Evolutionary conservation across 306 rosid species (phyloP).

Genomic region (Chamaecrista fasciculata): DNA sequence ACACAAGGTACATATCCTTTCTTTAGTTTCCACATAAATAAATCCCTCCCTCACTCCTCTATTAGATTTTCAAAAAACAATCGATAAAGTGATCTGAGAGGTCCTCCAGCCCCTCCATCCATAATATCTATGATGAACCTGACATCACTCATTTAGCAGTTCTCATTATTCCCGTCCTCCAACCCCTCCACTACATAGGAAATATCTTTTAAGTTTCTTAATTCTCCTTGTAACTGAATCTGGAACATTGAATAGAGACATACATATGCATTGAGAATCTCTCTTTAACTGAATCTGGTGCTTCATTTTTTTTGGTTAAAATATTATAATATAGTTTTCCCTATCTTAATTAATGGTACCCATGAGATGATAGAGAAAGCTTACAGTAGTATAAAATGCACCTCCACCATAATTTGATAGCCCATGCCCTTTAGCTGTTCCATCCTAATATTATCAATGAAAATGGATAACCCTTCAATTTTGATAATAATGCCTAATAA

Average conservation of each 20-base stretch:
- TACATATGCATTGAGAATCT: not conserved
- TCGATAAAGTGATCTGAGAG: not conserved
- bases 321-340: not conserved
- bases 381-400: slow-evolving; percentile 62
- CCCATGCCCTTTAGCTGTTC: slow-evolving; percentile 47
- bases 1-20: not conserved
- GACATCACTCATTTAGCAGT: not conserved
- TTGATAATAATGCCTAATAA: not conserved
- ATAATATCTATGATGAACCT: not conserved
- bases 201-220: not conserved
- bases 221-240: not conserved
- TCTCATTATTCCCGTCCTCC: not conserved
- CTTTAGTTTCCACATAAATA: not conserved
- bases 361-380: slow-evolving; percentile 36
- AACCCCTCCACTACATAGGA: not conserved
- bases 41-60: not conserved
- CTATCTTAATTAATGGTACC: slow-evolving; percentile 3
- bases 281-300: not conserved
- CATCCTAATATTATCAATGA: slow-evolving; percentile 36
- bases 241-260: not conserved
- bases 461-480: slow-evolving; percentile 4
- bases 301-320: not conserved
- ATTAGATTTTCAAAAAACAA: not conserved
- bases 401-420: slow-evolving; percentile 61
- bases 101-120: not conserved